These are phyloP conservation scores for Candida boleticola DNA, from an alignment of 805 yeast genomes.

Conservation along the genomic window DNA sequence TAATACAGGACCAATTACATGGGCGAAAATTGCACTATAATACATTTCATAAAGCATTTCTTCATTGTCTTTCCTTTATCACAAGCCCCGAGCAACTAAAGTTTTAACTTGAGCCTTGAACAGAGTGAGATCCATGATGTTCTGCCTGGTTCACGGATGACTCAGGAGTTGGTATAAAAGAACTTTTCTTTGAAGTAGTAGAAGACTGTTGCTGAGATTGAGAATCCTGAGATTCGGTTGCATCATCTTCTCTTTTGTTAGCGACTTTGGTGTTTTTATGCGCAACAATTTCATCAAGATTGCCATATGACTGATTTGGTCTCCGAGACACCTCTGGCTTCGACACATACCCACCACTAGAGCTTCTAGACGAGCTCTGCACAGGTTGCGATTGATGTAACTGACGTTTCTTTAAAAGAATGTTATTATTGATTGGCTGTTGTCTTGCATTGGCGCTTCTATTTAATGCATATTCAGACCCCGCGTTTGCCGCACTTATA, in stretches of 20 bases:
- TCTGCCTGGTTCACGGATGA: slow-evolving; percentile 14
- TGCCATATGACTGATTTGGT: slow-evolving; percentile 6
- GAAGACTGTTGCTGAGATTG: neutral
- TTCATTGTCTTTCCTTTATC: no score
- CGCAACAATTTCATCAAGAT: slow-evolving; percentile 12
- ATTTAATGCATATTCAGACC: slow-evolving; percentile 3
- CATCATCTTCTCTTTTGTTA: slow-evolving; percentile 4
- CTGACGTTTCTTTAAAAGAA: slow-evolving; percentile 33
- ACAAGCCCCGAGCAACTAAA: no score
- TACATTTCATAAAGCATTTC: neutral
- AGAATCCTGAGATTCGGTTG: neutral
- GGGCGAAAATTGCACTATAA: no score
- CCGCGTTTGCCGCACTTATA: neutral
- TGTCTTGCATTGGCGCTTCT: slow-evolving; percentile 18
- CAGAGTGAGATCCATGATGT: neutral
- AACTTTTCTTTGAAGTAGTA: slow-evolving; percentile 7
- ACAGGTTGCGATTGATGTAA: slow-evolving; percentile 17
- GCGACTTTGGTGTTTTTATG: slow-evolving; percentile 8
- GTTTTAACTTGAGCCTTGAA: no score
- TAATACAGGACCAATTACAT: neutral
- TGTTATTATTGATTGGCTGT: slow-evolving; percentile 29
- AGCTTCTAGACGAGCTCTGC: neutral
- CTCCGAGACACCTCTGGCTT: slow-evolving; percentile 10
- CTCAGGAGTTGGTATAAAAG: slow-evolving; percentile 15
- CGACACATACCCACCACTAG: slow-evolving; percentile 6